Percentiles rank a stretch among this genome's conserved stretches.
These are phyloP conservation scores for Gillenia trifoliata DNA, from an alignment of 306 rosid species.

Conservation along the genomic window DNA sequence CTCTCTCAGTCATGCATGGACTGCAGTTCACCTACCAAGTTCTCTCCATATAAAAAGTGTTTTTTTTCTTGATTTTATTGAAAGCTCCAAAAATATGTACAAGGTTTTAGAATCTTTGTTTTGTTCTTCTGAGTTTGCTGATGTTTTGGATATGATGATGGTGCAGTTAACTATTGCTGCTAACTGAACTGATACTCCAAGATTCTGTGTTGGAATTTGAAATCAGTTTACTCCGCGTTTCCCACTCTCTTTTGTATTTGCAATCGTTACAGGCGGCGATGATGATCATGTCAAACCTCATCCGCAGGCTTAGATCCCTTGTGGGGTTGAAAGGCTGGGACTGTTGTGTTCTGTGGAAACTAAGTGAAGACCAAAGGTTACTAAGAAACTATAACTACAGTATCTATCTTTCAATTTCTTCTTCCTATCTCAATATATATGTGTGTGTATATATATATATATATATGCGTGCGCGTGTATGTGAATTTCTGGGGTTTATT, in stretches of 20 bases:
- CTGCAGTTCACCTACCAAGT: slow-evolving; percentile 69
- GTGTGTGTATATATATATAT: not conserved
- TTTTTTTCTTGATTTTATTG: not conserved
- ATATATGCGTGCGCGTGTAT: not conserved
- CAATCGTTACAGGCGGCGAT: slow-evolving; percentile 30
- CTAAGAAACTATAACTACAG: not conserved
- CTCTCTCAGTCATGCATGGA: slow-evolving; percentile 38
- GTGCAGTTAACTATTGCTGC: slow-evolving; percentile 57
- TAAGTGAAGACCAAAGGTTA: slow-evolving; percentile 81
- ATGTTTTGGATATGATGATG: slow-evolving; percentile 9
- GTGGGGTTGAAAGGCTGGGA: slow-evolving; percentile 81
- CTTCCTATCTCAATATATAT: not conserved
- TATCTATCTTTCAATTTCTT: not conserved
- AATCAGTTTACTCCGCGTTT: not conserved
- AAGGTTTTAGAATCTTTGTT: not conserved
- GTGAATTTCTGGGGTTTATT: slow-evolving; percentile 9
- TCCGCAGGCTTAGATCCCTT: slow-evolving; percentile 58
- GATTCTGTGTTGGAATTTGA: not conserved
- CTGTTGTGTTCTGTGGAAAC: slow-evolving; percentile 61
- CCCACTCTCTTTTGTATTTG: not conserved
- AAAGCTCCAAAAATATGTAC: not conserved
- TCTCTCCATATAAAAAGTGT: not conserved
- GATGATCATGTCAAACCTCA: slow-evolving; percentile 42
- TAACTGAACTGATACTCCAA: slow-evolving; percentile 19
- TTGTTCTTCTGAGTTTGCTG: slow-evolving; percentile 8